Percentiles rank a stretch among this genome's conserved stretches.
Conservation (phyloP, 2,329 filamentous ascomycete genomes). For the Zarea fungicola region DNA sequence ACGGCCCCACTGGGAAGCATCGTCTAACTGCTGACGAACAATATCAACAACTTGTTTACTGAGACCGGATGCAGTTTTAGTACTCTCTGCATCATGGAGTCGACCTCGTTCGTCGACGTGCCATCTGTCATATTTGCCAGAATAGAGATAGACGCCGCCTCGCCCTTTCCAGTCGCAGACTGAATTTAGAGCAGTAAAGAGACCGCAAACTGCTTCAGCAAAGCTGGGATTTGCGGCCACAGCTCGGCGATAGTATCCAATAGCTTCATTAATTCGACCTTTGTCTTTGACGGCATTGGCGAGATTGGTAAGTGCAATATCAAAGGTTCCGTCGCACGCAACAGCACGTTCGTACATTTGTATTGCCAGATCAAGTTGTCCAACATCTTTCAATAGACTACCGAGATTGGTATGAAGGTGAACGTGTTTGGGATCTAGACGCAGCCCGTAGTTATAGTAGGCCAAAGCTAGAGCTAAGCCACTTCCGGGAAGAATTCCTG, state of each 20-base stretch:
- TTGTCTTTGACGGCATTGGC: conserved; percentile 98
- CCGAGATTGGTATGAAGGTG: conserved; percentile 96
- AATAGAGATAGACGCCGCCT: conserved; percentile 73
- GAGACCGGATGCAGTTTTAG: conserved; percentile 65
- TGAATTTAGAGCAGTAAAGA: conserved; percentile 92
- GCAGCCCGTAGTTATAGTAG: conserved; percentile 93
- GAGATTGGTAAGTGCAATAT: conserved; percentile 93
- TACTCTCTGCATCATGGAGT: conserved; percentile 65
- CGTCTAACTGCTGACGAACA: conserved; percentile 78
- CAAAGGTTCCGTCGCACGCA: conserved; percentile 85
- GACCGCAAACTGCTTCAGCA: conserved; percentile 91
- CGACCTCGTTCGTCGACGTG: conserved; percentile 84
- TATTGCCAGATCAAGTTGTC: conserved; percentile 85
- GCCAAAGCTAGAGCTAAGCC: conserved; percentile 81
- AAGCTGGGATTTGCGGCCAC: conserved; percentile 92
- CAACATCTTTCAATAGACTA: conserved; percentile 92
- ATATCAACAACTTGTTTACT: conserved; percentile 88
- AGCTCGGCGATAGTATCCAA: conserved; percentile 83
- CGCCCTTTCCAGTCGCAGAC: conserved; percentile 92
- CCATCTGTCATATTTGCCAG: conserved; percentile 78
- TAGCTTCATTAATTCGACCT: conserved; percentile 86
- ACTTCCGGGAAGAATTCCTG: conserved; percentile 78
- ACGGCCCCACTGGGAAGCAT: conserved; percentile 81
- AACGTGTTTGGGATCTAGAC: conserved; percentile 81
- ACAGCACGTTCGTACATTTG: conserved; percentile 97